These are phyloP conservation scores for Cystofilobasidium macerans DNA, from an alignment of 768 basidiomycete genomes.

Conservation along the genomic window DNA sequence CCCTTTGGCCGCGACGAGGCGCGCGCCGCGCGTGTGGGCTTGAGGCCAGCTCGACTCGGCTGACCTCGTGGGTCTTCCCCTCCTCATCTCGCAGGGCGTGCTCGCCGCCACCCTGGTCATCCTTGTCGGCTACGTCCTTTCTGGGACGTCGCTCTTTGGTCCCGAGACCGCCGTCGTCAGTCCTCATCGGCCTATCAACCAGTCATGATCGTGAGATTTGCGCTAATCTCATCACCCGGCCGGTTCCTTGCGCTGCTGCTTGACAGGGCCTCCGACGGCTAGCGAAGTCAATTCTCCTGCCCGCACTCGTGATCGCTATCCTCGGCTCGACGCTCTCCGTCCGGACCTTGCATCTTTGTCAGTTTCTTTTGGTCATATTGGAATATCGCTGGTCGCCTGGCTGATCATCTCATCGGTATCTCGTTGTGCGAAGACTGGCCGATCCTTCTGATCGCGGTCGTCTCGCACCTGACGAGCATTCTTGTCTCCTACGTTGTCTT, in stretches of 20 bases:
- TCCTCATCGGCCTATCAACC: neutral
- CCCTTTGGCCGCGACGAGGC: too few relatives aligned
- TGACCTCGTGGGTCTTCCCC: neutral
- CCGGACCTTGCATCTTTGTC: slow-evolving; percentile 6
- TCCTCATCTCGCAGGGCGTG: slow-evolving; percentile 7
- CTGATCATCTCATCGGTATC: neutral
- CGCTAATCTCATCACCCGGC: neutral
- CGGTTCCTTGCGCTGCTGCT: neutral
- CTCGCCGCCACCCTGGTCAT: slow-evolving; percentile 16
- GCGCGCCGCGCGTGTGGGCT: neutral
- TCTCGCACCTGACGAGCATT: slow-evolving; percentile 13
- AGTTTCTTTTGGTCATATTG: too few relatives aligned
- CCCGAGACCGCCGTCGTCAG: slow-evolving; percentile 18
- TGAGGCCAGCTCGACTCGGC: neutral
- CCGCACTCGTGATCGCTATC: slow-evolving; percentile 13
- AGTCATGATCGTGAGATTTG: neutral
- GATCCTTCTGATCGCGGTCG: slow-evolving; percentile 12
- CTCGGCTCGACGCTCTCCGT: slow-evolving; percentile 10
- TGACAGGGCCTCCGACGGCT: slow-evolving; percentile 16
- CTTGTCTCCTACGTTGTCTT: slow-evolving; percentile 19
- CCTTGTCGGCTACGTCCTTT: slow-evolving; percentile 19
- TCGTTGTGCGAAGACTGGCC: slow-evolving; percentile 27
- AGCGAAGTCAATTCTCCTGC: slow-evolving; percentile 8
- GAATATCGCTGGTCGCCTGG: too few relatives aligned
- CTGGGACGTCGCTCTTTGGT: slow-evolving; percentile 9